Evolutionary conservation across 2,329 filamentous ascomycete species (phyloP).

Genomic region (Xylogone sp.): DNA sequence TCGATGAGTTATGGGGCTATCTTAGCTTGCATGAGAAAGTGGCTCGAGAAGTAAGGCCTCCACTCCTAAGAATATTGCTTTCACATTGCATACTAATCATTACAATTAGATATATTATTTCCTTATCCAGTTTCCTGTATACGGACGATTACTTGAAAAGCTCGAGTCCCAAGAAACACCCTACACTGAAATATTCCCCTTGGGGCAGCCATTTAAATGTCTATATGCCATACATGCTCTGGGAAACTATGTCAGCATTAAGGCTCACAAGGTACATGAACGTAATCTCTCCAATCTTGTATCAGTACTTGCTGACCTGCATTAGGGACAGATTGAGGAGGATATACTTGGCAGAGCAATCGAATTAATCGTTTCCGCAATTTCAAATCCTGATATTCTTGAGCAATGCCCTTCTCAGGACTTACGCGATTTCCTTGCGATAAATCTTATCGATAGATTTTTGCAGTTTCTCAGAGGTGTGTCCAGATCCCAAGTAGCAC

Average conservation of each 20-base stretch:
- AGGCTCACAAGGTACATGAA: conserved; percentile 24
- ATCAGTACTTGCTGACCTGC: conserved; percentile 12
- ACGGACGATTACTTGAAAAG: conserved; percentile 55
- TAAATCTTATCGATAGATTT: conserved; percentile 54
- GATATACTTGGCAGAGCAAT: conserved; percentile 41
- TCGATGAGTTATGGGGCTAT: conserved; percentile 78
- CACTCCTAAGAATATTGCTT: no score
- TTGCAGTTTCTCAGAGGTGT: conserved; percentile 51
- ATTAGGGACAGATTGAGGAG: conserved; percentile 23
- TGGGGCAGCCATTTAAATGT: conserved; percentile 66
- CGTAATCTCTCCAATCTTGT: conserved; percentile 22
- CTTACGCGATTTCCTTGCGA: conserved; percentile 45
- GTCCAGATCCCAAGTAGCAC: conserved; percentile 6
- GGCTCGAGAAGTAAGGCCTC: conserved; percentile 56
- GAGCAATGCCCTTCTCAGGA: conserved; percentile 38
- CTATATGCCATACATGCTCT: conserved; percentile 71
- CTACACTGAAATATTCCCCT: conserved; percentile 62
- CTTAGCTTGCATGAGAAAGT: conserved; percentile 69
- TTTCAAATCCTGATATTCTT: conserved; percentile 54
- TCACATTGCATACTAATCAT: conserved; percentile 4
- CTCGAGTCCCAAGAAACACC: conserved; percentile 52
- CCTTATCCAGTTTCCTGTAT: conserved; percentile 64
- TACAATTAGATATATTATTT: conserved; percentile 62
- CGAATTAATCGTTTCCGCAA: conserved; percentile 53
- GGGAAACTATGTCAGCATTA: conserved; percentile 49